Evolutionary conservation across 768 basidiomycete species (phyloP).

Genomic region (Suillus subalutaceus): DNA sequence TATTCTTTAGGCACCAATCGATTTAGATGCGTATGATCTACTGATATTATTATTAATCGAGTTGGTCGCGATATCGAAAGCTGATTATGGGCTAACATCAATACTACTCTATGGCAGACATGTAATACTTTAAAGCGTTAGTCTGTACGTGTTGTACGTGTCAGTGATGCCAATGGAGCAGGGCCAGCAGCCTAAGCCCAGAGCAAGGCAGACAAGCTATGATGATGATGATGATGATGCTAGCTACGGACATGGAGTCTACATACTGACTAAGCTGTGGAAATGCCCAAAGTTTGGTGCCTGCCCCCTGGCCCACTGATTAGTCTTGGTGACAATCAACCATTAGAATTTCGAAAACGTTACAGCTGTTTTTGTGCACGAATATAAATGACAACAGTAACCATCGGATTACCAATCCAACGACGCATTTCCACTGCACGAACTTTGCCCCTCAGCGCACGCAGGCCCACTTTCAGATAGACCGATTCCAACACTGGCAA

Average conservation of each 20-base stretch:
- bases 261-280: too few species aligned
- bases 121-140: not conserved
- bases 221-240: too few species aligned
- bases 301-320: too few species aligned
- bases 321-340: too few species aligned
- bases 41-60: not conserved
- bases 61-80: not conserved
- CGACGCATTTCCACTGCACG: constrained; percentile 11
- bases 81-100: not conserved
- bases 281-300: too few species aligned
- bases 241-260: too few species aligned
- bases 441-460: constrained; percentile 8
- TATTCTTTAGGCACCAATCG: not conserved
- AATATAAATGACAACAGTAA: not conserved
- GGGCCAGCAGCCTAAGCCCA: too few species aligned
- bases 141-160: too few species aligned
- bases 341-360: not conserved
- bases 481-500: constrained; percentile 27
- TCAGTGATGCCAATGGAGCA: too few species aligned
- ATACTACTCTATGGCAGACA: not conserved
- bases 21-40: not conserved
- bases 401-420: constrained; percentile 16
- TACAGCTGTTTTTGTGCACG: not conserved
- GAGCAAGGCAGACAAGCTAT: too few species aligned
- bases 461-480: constrained; percentile 7